Evolutionary conservation across 805 yeast genomes (phyloP), one percentile per base, ranked within the genome.

Genomic region (Lipomyces kockii): DNA sequence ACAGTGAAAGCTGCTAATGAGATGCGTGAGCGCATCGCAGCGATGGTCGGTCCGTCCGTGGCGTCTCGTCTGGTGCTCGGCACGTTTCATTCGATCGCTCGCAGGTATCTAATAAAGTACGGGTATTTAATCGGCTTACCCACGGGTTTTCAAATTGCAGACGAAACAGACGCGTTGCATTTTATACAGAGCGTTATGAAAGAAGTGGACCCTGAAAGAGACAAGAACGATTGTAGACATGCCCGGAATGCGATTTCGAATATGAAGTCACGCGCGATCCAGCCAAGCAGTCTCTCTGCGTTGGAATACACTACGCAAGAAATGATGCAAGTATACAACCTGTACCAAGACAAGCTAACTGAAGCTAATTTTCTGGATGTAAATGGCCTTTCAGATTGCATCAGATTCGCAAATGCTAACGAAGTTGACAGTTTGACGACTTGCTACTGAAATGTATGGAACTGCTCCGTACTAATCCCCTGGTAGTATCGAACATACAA

Each of bases 1-100:
- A 94, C 98, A 12, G 90, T 91, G 73, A 91, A 90, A 73, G 98
- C 99, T 0, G 96, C 98, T 1, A 84, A 82, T 62, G 98, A 94
- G 78, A 88, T 94, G 90, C 78, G 81, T 12, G 89, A 86, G 39
- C 81, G 98, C 54, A 78, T 94, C 3, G 61, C 69, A 29, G 66
- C 64, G 6, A 22, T 72, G 22, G 61, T 74, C 4, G 74, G 65
- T n/a, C 71, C 64, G 17, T 60, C 69, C 46, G 71, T 81, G 2
- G 76, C 80, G 0, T 81, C 82, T 58, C 51, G 67, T 0, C 77
- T 94, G 25, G 78, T 88, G 65, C 85, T 93, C 43, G 98, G 98
- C 1, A 95, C 98, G 0, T 94, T 94, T 77, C 99, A 94, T 77
- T 86, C 96, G 60, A 83, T 94, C 17, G 91, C 97, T 75, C 83